These are phyloP conservation scores for Coemansia sp. DNA, from an alignment of 192 early-diverging fungal species.

Conservation along the genomic window DNA sequence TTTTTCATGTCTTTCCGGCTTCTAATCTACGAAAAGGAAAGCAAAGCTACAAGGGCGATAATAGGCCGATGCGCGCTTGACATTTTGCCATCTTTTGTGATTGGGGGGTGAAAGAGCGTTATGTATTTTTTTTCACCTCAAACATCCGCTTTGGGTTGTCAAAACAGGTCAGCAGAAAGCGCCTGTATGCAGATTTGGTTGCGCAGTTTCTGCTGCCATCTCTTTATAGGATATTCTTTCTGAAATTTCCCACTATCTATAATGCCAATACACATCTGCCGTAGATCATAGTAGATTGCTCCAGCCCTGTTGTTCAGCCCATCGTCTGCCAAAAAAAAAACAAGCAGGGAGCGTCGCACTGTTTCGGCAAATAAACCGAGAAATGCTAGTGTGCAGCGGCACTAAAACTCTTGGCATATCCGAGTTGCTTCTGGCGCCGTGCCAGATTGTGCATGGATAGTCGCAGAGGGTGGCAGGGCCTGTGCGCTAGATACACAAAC, in stretches of 20 bases:
- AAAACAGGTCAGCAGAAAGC: not conserved
- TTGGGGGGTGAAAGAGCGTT: not conserved
- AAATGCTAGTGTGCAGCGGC: not conserved
- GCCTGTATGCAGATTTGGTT: not conserved
- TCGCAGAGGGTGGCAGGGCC: not conserved
- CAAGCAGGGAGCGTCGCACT: not conserved
- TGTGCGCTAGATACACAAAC: conserved; percentile 8
- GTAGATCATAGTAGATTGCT: conserved; percentile 5
- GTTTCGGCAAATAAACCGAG: not conserved
- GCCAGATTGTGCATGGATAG: not conserved
- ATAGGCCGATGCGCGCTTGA: not conserved
- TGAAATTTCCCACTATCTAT: not conserved
- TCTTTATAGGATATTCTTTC: conserved; percentile 1
- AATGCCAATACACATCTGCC: not conserved
- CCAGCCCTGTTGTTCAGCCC: conserved; percentile 8
- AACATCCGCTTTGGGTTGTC: conserved; percentile 1
- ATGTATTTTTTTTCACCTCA: not conserved
- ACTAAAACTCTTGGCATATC: conserved; percentile 2
- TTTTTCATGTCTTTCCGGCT: not conserved
- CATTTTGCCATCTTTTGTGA: not conserved
- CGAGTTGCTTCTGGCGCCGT: not conserved
- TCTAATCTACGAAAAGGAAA: not conserved
- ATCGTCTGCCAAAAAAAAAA: not conserved
- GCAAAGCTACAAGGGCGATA: not conserved
- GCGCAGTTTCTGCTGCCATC: not conserved